Evolutionary conservation across 306 rosid species (phyloP).

Genomic region (Acacia confusa): DNA sequence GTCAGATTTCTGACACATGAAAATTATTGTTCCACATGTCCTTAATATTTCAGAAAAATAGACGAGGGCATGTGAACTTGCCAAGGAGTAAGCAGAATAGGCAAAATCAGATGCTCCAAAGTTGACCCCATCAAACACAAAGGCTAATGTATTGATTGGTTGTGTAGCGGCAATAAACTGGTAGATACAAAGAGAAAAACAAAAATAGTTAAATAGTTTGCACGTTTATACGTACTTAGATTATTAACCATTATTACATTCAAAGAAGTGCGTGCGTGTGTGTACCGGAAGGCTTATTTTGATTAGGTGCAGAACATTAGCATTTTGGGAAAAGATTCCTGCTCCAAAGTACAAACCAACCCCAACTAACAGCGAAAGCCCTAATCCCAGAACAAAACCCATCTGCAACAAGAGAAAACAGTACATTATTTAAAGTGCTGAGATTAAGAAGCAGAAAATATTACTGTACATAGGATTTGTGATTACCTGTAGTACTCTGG

Average conservation of each 20-base stretch:
- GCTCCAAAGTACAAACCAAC: constrained; percentile 79
- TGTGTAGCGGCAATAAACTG: constrained; percentile 95
- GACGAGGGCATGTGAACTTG: constrained; percentile 2
- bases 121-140: constrained; percentile 90
- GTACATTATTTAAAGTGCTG: not conserved
- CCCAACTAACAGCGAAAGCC: constrained; percentile 65
- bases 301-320: constrained; percentile 62
- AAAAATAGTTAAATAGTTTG: not conserved
- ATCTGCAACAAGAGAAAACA: constrained; percentile 42
- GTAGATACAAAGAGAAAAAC: not conserved
- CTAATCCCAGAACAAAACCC: constrained; percentile 70
- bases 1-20: not conserved
- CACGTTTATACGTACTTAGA: not conserved
- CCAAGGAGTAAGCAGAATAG: constrained; percentile 85
- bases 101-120: constrained; percentile 95
- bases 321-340: constrained; percentile 66
- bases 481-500: constrained; percentile 62
- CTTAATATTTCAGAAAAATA: not conserved
- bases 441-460: not conserved
- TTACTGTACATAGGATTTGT: not conserved
- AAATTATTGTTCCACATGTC: not conserved
- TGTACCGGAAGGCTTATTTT: constrained; percentile 70
- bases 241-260: not conserved
- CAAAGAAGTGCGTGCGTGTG: not conserved
- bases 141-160: constrained; percentile 83